Evolutionary conservation across 306 rosid species (phyloP), one percentile per base, ranked within the genome.

Genomic region (Vigna radiata): DNA sequence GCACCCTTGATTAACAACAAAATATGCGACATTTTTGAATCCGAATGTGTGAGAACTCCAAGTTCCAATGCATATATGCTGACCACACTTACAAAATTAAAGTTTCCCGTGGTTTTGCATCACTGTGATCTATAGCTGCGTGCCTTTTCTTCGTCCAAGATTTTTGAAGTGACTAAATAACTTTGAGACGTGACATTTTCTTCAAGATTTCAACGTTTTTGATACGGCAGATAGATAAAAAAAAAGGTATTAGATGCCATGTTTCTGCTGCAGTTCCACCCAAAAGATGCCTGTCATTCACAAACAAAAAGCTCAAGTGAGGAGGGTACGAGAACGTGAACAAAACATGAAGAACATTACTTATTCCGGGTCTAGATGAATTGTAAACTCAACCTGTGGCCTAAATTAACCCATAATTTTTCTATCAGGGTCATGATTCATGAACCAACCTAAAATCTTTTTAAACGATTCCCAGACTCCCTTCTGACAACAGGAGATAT

Each of bases 201-300:
- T 86, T 88, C 90, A 31, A 21, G 29, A 23, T 77, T 73, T 75
- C 55, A 74, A 70, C 63, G 47, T 75, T 27, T 59, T 70, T 47
- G 29, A 80, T 27, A 67, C 46, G 71, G 79, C 73, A 71, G 77
- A 43, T 54, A 81, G 49, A 44, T 11, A 44, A 44, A 41, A 36
- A 36, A 0, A 36, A 61, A 77, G 91, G 92, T 71, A 85, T 86
- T 81, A 88, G 96, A 90, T 88, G 84, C 90, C 69, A 68, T 77
- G 81, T 54, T 81, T 70, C 67, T 81, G 61, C 75, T n/a, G 15
- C 60, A 74, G 46, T 82, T 68, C 83, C 84, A 81, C 77, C 83
- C 68, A 81, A 77, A 79, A 77, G 78, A 86, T 84, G 85, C 87
- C 18, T 70, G 23, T 43, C 61, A 67, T n/a, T 49, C 8, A 63